phyloP scores from a whole-genome alignment of 805 yeast species.

The Sungouiella blattae region DNA sequence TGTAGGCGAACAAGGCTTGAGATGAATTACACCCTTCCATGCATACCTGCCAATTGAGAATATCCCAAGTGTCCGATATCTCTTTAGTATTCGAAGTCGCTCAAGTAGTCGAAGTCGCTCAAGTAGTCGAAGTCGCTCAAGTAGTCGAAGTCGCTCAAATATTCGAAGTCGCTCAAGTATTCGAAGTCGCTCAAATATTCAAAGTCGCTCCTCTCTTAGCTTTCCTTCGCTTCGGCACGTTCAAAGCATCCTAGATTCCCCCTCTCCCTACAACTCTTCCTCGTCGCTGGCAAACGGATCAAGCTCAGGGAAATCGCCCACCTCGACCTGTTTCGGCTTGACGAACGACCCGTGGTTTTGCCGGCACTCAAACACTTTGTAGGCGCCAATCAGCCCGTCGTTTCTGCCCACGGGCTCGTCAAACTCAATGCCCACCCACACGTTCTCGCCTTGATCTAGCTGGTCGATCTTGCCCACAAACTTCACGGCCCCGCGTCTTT shows the following conservation, averaged over 20 bases:
- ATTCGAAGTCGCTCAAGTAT: too few relatives aligned
- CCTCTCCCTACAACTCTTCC: conserved; percentile 13
- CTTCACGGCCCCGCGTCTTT: conserved; percentile 66
- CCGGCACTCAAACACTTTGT: conserved; percentile 53
- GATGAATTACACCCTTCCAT: too few relatives aligned
- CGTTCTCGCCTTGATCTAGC: conserved; percentile 45
- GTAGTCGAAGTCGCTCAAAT: too few relatives aligned
- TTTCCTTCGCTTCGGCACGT: neutral
- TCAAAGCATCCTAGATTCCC: too few relatives aligned
- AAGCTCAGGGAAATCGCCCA: conserved; percentile 61
- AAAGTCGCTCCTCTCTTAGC: neutral
- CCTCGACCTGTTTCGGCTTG: conserved; percentile 62
- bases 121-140: too few relatives aligned
- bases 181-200: too few relatives aligned
- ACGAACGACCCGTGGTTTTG: conserved; percentile 74
- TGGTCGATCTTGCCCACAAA: conserved; percentile 67
- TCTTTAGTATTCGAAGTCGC: too few relatives aligned
- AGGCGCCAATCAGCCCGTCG: conserved; percentile 69
- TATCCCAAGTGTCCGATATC: too few relatives aligned
- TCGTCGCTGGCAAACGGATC: conserved; percentile 45
- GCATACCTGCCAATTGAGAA: too few relatives aligned
- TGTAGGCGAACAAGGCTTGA: too few relatives aligned
- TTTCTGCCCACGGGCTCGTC: conserved; percentile 87
- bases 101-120: too few relatives aligned
- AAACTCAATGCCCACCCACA: conserved; percentile 84